These are phyloP conservation scores for Fusarium poae DNA, from an alignment of 2,329 filamentous ascomycete genomes.

Conservation along the genomic window DNA sequence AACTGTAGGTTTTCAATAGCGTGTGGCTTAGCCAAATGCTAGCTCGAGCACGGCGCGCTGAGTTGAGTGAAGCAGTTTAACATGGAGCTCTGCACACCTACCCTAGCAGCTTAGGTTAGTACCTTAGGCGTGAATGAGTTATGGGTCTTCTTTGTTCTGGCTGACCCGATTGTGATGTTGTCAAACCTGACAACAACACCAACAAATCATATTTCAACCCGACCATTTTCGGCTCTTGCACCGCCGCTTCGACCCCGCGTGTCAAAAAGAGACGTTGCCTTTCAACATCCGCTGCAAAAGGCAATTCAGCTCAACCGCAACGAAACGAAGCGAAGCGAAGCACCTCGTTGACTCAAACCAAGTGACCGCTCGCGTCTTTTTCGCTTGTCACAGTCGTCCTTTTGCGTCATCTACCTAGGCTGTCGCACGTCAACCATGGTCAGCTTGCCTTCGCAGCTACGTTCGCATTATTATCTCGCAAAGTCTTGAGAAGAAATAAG, in stretches of 20 bases:
- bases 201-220: slow-evolving; percentile 32
- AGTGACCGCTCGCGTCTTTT: slow-evolving; percentile 45
- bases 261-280: slow-evolving; percentile 29
- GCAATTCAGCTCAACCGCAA: neutral
- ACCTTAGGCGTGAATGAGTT: slow-evolving; percentile 40
- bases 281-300: slow-evolving; percentile 3
- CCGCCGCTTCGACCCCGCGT: slow-evolving; percentile 35
- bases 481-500: slow-evolving; percentile 50
- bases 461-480: slow-evolving; percentile 49
- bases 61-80: slow-evolving; percentile 12
- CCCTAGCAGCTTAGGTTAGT: slow-evolving; percentile 12
- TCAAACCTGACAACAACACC: slow-evolving; percentile 42
- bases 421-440: slow-evolving; percentile 50
- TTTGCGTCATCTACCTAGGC: slow-evolving; percentile 42
- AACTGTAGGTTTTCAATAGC: neutral
- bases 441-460: slow-evolving; percentile 50
- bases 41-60: slow-evolving; percentile 1
- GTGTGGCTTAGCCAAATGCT: slow-evolving; percentile 30
- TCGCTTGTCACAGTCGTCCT: slow-evolving; percentile 45
- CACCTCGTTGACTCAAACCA: neutral
- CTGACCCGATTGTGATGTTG: slow-evolving; percentile 42
- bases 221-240: slow-evolving; percentile 22
- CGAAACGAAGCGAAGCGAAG: neutral
- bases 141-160: slow-evolving; percentile 42
- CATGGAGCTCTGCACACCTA: slow-evolving; percentile 8